A percentile compares a stretch with the other conserved stretches of the same genome.
Conservation (phyloP, 2,329 filamentous ascomycete species). For the Cadophora sp. region DNA sequence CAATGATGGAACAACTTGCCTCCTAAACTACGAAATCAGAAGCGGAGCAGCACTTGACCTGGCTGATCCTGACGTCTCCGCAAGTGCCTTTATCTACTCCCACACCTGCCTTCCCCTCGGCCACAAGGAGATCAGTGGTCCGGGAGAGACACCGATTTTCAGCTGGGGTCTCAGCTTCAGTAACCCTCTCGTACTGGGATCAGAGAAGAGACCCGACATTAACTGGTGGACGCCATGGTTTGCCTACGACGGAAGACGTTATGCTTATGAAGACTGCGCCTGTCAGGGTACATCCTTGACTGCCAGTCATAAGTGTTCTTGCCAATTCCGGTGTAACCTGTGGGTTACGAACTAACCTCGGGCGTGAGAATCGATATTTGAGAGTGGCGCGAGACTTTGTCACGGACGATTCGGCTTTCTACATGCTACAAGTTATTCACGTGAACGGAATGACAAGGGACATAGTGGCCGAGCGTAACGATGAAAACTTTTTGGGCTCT, state of each 20-base stretch:
- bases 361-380: not conserved
- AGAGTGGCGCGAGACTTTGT: not conserved
- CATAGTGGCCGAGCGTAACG: not conserved
- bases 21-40: constrained; percentile 15
- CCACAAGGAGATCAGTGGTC: constrained; percentile 4
- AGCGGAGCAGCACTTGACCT: constrained; percentile 10
- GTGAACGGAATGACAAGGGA: not conserved
- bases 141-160: not conserved
- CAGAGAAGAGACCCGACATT: not conserved
- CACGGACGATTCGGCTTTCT: not conserved
- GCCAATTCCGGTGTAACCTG: constrained; percentile 11
- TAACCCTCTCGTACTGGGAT: constrained; percentile 6
- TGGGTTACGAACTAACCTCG: not conserved
- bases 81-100: constrained; percentile 10
- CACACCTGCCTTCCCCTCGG: constrained; percentile 7
- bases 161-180: constrained; percentile 16
- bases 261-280: constrained; percentile 10
- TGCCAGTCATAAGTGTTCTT: constrained; percentile 9
- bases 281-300: not conserved
- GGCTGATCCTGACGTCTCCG: not conserved
- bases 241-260: constrained; percentile 2
- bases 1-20: not conserved
- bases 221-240: constrained; percentile 11
- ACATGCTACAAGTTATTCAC: not conserved
- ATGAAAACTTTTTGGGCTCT: not conserved